phyloP scores from a whole-genome alignment of 228 moss, liverwort and hornwort genomes.

The Sphagnum magellanicum region DNA sequence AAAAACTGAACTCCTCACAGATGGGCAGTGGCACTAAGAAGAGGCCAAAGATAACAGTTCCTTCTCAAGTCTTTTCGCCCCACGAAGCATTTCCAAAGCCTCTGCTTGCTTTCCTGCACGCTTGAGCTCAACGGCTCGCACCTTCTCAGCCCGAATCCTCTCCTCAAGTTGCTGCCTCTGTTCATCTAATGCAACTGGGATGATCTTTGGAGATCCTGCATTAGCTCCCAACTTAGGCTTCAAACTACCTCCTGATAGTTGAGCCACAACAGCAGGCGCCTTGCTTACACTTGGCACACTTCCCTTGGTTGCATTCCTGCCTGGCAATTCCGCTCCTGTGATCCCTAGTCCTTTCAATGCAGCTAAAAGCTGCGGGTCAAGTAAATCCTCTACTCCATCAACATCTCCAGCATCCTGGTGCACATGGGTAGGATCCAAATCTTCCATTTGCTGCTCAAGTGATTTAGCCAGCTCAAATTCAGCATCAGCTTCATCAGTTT shows the following conservation, averaged over 20 bases:
- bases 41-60: constrained; percentile 50
- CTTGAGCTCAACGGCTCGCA: constrained; percentile 81
- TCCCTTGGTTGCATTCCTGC: constrained; percentile 13
- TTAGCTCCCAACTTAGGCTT: not conserved
- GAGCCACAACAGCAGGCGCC: not conserved
- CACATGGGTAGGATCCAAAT: constrained; percentile 62
- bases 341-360: constrained; percentile 85
- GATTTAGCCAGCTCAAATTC: constrained; percentile 77
- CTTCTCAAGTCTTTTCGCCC: constrained; percentile 86
- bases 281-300: constrained; percentile 1
- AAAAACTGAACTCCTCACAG: too few relatives aligned
- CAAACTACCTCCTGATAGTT: not conserved
- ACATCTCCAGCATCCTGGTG: constrained; percentile 55
- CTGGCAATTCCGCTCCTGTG: constrained; percentile 52
- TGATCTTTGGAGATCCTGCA: not conserved
- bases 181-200: constrained; percentile 13
- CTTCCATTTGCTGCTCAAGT: constrained; percentile 95
- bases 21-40: not conserved
- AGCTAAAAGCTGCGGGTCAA: constrained; percentile 88
- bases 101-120: constrained; percentile 78
- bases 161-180: constrained; percentile 70
- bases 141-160: constrained; percentile 73
- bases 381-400: constrained; percentile 68
- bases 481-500: constrained; percentile 50
- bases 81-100: constrained; percentile 79